Evolutionary conservation across 1,284 basidiomycete species (phyloP), one percentile per base, ranked within the genome.

Genomic region (Ganoderma resinaceum): DNA sequence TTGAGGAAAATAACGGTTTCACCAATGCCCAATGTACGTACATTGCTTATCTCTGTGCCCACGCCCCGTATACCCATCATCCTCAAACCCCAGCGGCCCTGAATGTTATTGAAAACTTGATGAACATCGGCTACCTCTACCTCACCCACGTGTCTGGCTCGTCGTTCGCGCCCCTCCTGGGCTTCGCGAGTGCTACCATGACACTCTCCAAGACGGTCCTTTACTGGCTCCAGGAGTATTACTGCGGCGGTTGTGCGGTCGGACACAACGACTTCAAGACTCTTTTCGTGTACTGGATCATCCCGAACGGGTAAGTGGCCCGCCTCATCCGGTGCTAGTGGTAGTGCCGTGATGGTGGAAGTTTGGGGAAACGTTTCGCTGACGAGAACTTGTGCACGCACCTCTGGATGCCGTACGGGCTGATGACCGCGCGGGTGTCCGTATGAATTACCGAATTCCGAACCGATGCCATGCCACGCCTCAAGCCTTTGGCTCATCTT

Each of bases 121-220:
- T 97, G 75, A 96, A 95, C 80, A 75, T 95, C 58, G 74, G 78
- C 65, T 97, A 96, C 79, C 79, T 97, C 59, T 94, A 92, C 79
- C 86, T 93, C 46, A 89, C 90, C 0, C 89, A 95, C 75, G 79
- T 89, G 68, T 78, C 81, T 4, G 75, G 81, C 57, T 89, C 87
- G 76, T 85, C 92, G 0, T 77, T 85, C 2, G 93, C 94, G 0
- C 86, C 93, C 0, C 75, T 97, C 46, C 77, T 96, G 61, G 96
- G 94, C 0, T 92, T 97, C 75, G 83, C 87, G 14, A 84, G 88
- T 0, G 89, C 86, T 1, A 78, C 86, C 14, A 91, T 96, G 90
- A 97, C 95, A 0, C 81, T 95, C 33, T 88, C 89, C 69, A 97
- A 97, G 84, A 97, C 95, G 0, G 78, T 89, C 5, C 84, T 97